A percentile compares a stretch with the other conserved stretches of the same genome.
Evolutionary conservation across 306 rosid genomes (phyloP).

Genomic region (Lagenaria siceraria): DNA sequence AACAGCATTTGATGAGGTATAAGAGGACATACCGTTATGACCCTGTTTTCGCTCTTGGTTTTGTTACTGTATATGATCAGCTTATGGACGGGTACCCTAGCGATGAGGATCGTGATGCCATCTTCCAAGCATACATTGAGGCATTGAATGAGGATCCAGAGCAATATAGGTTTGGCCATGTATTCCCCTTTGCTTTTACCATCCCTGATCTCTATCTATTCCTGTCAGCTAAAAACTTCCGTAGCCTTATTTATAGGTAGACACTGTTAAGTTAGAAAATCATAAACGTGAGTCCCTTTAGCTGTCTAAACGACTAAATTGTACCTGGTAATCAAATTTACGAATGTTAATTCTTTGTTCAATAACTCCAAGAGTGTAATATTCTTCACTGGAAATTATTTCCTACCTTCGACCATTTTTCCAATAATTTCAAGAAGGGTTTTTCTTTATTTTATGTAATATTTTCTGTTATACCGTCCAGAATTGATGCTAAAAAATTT

Average conservation of each 20-base stretch:
- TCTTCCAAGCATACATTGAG: constrained; percentile 71
- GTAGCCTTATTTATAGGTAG: background rate
- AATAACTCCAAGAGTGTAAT: background rate
- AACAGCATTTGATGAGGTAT: constrained; percentile 90
- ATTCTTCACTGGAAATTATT: background rate
- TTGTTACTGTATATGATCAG: constrained; percentile 82
- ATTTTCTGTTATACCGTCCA: constrained; percentile 9
- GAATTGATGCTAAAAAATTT: constrained; percentile 73
- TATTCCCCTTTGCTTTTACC: constrained; percentile 9
- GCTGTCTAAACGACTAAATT: background rate
- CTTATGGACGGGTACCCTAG: constrained; percentile 99
- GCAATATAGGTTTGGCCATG: constrained; percentile 59
- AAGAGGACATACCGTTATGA: constrained; percentile 77
- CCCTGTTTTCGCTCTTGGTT: constrained; percentile 88
- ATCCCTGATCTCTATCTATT: background rate
- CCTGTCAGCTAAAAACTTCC: background rate
- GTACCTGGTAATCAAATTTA: background rate
- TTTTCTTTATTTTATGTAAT: background rate
- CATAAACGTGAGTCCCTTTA: background rate
- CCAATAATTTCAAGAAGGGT: background rate
- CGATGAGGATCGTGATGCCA: constrained; percentile 74
- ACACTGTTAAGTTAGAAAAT: background rate
- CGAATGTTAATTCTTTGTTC: background rate
- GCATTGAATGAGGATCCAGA: constrained; percentile 83
- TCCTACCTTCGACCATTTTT: background rate